These are phyloP conservation scores for Calonectria fujianensis DNA, from an alignment of 2,329 filamentous ascomycete genomes.

Conservation along the genomic window DNA sequence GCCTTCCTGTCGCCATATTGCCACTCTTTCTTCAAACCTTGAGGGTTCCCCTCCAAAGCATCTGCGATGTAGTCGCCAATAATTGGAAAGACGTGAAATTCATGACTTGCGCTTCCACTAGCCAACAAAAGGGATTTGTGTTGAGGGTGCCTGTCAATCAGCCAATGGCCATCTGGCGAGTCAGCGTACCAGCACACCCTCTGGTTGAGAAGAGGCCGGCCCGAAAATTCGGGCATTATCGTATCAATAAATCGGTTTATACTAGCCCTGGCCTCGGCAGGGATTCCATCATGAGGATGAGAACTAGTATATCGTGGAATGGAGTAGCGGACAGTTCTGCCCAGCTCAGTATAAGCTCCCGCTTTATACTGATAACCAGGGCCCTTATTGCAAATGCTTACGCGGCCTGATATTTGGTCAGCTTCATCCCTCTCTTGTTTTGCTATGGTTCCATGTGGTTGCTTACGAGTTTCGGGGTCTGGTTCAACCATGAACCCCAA, in stretches of 20 bases:
- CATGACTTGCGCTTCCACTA: constrained; percentile 53
- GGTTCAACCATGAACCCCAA: constrained; percentile 41
- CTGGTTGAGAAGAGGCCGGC: constrained; percentile 48
- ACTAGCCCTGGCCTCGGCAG: constrained; percentile 13
- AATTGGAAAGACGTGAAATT: constrained; percentile 55
- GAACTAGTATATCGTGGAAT: constrained; percentile 39
- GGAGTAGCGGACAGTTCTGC: constrained; percentile 27
- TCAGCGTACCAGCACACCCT: constrained; percentile 54
- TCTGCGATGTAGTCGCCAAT: constrained; percentile 51
- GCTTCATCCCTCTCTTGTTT: neutral
- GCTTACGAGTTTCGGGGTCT: constrained; percentile 39
- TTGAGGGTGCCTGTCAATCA: constrained; percentile 50
- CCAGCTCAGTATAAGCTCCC: constrained; percentile 23
- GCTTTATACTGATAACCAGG: constrained; percentile 37
- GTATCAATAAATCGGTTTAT: constrained; percentile 38
- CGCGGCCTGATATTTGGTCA: constrained; percentile 11
- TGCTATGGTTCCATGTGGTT: neutral
- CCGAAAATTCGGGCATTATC: constrained; percentile 52
- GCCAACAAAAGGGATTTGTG: constrained; percentile 45
- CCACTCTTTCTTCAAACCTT: constrained; percentile 49
- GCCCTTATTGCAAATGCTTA: constrained; percentile 43
- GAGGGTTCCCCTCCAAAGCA: constrained; percentile 43
- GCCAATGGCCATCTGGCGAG: constrained; percentile 52
- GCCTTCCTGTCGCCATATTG: constrained; percentile 44
- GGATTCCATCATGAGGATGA: constrained; percentile 38